Evolutionary conservation across 2,329 filamentous ascomycete species (phyloP), one percentile per base, ranked within the genome.

Genomic region (Diplodia intermedia): DNA sequence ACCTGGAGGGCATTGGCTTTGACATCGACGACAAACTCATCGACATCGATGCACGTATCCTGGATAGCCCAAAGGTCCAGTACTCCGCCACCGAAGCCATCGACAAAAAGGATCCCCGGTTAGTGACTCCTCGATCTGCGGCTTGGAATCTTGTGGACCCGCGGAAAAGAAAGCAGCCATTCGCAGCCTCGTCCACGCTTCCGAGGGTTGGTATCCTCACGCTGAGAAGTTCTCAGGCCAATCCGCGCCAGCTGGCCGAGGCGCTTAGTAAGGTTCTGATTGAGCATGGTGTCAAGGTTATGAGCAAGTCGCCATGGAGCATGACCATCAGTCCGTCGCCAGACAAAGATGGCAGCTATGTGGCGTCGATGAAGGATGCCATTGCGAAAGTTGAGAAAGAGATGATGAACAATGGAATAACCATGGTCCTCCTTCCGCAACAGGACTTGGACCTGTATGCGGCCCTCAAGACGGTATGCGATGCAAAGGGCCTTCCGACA

Each of bases 401-500:
- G 4, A 66, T 55, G 52, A 57, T 26, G 15, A 4, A 26, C 6
- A 54, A 55, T 7, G n/a, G 9, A 5, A 43, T 66, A 23, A 66
- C 53, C 8, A 7, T 68, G 12, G 56, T 68, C 8, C n/a, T 68
- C 2, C 36, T 68, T 3, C 57, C 50, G 3, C 18, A 20, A 5
- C 33, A 55, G 4, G 38, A 49, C 20, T 2, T 11, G 2, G 40
- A 63, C 52, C 3, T 68, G 3, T 68, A 68, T 29, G 49, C 66
- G 9, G 49, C 56, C 12, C 18, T 68, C 23, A 68, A 68, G 50
- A 63, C 43, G 23, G 63, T 54, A 3, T 55, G 63, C 31, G 61
- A 65, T 12, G 14, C 40, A 7, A 15, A 55, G 66, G 72, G 53
- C 54, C 69, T 69, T 63, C 71, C 23, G 66, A 70, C 12, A n/a